Evolutionary conservation across 768 basidiomycete genomes (phyloP), one percentile per base, ranked within the genome.

Genomic region (Kwoniella heveanensis): DNA sequence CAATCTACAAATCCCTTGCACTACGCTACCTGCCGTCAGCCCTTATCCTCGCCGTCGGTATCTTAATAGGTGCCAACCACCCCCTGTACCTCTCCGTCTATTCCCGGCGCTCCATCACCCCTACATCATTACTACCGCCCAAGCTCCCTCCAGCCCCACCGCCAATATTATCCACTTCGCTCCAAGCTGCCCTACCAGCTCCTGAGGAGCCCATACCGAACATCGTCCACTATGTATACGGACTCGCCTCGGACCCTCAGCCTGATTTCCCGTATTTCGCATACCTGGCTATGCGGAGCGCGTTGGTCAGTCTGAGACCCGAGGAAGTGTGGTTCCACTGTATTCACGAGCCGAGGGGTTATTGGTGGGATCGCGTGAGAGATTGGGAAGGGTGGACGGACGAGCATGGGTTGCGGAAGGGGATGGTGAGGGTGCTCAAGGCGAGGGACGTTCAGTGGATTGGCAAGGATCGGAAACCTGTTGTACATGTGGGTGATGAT

Each of bases 151-250:
- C 70, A n/a, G 49, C 70, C 37, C 58, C 76, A 59, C 57, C 69
- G 48, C 39, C 48, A 49, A 25, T n/a, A 21, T 36, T 50, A 19
- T 50, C 62, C 48, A 2, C 52, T 39, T 54, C 32, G n/a, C n/a
- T 66, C 49, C 22, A 58, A 15, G 62, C 57, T 3, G 30, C 52
- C 49, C 69, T 61, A 39, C 75, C 71, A n/a, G 52, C 10, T 36
- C 73, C 70, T 37, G 26, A 25, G 29, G 65, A 66, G 5, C 66
- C 62, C 6, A 70, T 79, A 52, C 77, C 77, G 9, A 71, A 74
- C 49, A 56, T 77, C 37, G 77, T 79, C 1, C 77, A 79, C 59
- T 79, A 79, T 51, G 76, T 81, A 8, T 80, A 72, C 49, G 80
- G 80, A 12, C 68, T 81, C 7, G 67, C 71, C 17, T 61, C 69